phyloP scores from a whole-genome alignment of 495 filamentous ascomycete species.

The Niebla homalea region DNA sequence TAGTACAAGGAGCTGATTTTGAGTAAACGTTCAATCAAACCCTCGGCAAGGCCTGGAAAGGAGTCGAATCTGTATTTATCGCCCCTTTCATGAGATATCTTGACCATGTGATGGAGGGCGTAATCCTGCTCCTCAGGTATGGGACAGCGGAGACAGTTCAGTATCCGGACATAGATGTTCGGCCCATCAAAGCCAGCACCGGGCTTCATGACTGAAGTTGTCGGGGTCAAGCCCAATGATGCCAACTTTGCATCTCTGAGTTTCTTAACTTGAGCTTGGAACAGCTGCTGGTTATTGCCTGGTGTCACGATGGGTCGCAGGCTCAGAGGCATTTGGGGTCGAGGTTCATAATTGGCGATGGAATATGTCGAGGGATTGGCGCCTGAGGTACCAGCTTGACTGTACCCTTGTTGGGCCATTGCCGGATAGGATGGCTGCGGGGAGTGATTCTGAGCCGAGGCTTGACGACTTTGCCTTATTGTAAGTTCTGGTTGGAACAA shows the following conservation, averaged over 20 bases:
- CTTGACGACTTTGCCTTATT: conserved; percentile 44
- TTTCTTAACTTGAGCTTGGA: conserved; percentile 26
- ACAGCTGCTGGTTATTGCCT: conserved; percentile 49
- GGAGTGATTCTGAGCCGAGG: conserved; percentile 34
- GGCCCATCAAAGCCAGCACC: conserved; percentile 53
- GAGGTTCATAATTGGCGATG: conserved; percentile 46
- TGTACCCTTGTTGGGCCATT: conserved; percentile 18
- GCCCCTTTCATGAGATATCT: conserved; percentile 85
- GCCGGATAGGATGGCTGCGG: conserved; percentile 21
- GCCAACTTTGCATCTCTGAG: conserved; percentile 2
- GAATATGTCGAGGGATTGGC: conserved; percentile 32
- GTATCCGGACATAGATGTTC: conserved; percentile 80
- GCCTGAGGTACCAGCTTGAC: conserved; percentile 13
- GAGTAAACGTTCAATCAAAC: conserved; percentile 70
- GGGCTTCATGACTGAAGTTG: conserved; percentile 35
- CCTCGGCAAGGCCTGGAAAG: conserved; percentile 81
- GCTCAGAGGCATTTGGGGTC: conserved; percentile 38
- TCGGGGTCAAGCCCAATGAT: conserved; percentile 7
- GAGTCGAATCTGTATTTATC: conserved; percentile 92
- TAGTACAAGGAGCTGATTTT: conserved; percentile 64
- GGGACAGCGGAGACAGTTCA: conserved; percentile 64
- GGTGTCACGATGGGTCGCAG: conserved; percentile 60
- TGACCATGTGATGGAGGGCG: conserved; percentile 81
- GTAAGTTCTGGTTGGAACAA: conserved; percentile 70
- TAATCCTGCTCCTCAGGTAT: conserved; percentile 75